Evolutionary conservation across 495 filamentous ascomycete genomes (phyloP), one percentile per base, ranked within the genome.

Genomic region (Aspergillus sclerotiicarbonarius): DNA sequence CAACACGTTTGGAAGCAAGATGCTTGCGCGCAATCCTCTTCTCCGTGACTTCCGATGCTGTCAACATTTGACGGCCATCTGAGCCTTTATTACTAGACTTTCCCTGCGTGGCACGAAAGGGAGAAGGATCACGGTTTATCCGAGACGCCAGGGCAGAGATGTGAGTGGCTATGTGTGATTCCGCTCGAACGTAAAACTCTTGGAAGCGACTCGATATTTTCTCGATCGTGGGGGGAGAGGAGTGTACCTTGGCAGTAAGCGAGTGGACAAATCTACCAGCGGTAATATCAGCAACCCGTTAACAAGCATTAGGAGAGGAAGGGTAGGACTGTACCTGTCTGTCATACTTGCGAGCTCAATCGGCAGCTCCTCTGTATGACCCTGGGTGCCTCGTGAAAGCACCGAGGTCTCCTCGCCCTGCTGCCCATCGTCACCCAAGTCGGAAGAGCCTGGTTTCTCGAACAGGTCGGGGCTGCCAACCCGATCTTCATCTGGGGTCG

Each of bases 341-440:
- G 87, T 89, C 66, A 97, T 75, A 76, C 90, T 94, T 35, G 91
- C 76, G 55, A 98, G 80, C 78, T 98, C 94, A 61, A 96, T 90
- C 9, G 94, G 94, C 43, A 98, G 87, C 63, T 96, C 88, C 62
- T 96, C 90, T 55, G 90, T 85, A 32, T 86, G 85, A 48, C 65
- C 84, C 76, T 55, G 86, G 80, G 53, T 80, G 69, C 61, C 86
- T 64, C 32, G 80, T 66, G 55, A 81, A 62, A 67, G 63, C 15
- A 73, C 67, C 49, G 72, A 75, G 15, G 60, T 68, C 33, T 73
- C 70, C 19, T 87, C 84, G 33, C 54, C 62, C 18, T 72, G 69
- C 31, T 60, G 57, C 0, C 73, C 73, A 57, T 85, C 84, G 25
- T 84, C 81, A 30, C 71, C 77, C 29, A 69, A 66, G 30, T 85